Evolutionary conservation across 805 yeast genomes (phyloP).

Genomic region (Jamesozyma gamospora): DNA sequence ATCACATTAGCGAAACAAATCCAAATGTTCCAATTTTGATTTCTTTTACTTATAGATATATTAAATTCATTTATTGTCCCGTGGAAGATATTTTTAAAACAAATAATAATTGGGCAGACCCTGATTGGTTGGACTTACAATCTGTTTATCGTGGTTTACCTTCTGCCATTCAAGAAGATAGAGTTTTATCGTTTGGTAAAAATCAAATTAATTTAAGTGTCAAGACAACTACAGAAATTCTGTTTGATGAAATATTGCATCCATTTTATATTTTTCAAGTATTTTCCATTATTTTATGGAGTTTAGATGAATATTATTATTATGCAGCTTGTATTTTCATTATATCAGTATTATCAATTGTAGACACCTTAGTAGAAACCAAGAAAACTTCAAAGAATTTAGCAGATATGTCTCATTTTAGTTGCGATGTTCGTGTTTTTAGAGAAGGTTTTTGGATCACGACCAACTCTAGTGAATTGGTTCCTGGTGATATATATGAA

Average conservation of each 20-base stretch:
- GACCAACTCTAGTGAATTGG: constrained; percentile 63
- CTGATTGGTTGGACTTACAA: constrained; percentile 56
- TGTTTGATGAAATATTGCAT: constrained; percentile 82
- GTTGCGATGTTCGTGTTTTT: constrained; percentile 79
- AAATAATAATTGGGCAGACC: constrained; percentile 79
- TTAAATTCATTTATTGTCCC: constrained; percentile 76
- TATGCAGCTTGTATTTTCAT: constrained; percentile 87
- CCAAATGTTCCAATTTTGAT: constrained; percentile 55
- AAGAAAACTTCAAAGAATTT: constrained; percentile 61
- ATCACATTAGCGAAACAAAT: constrained; percentile 24
- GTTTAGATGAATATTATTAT: constrained; percentile 83
- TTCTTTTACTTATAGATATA: constrained; percentile 71
- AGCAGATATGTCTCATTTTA: constrained; percentile 60
- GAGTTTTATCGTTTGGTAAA: constrained; percentile 64
- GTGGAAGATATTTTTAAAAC: constrained; percentile 76
- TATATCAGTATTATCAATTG: constrained; percentile 72
- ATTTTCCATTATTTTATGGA: constrained; percentile 85
- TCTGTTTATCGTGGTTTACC: constrained; percentile 56
- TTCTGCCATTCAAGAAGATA: constrained; percentile 55
- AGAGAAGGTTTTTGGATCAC: constrained; percentile 91
- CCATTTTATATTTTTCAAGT: constrained; percentile 95
- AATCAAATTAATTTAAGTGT: constrained; percentile 70
- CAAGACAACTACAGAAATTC: constrained; percentile 52
- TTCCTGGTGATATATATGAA: constrained; percentile 94
- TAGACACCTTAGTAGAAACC: constrained; percentile 80